Percentiles rank a stretch among this genome's conserved stretches.
Conservation (phyloP, 2,329 filamentous ascomycete genomes). For the Ilyonectria sp. region DNA sequence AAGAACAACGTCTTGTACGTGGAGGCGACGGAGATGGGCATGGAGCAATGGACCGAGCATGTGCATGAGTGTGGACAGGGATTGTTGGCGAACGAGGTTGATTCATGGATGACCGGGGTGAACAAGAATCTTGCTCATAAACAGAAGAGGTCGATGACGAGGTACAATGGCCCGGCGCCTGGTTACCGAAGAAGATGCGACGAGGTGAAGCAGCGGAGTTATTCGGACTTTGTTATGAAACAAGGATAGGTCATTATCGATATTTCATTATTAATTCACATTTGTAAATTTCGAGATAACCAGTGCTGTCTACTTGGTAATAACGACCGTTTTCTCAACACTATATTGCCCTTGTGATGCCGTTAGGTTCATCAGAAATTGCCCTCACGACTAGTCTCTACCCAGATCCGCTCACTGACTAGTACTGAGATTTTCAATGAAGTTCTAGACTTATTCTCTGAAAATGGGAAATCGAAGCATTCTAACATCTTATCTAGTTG, state of each 20-base stretch:
- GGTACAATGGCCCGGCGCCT: conserved; percentile 62
- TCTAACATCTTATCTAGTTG: no score
- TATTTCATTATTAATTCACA: not conserved
- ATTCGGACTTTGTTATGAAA: conserved; percentile 37
- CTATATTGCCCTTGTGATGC: no score
- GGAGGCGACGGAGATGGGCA: conserved; percentile 58
- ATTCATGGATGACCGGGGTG: conserved; percentile 70
- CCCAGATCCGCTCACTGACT: no score
- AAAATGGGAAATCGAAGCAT: no score
- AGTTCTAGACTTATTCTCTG: no score
- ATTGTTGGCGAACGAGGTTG: conserved; percentile 54
- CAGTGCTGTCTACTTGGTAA: no score
- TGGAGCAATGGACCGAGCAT: conserved; percentile 62
- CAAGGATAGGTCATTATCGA: not conserved
- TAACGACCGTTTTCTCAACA: no score
- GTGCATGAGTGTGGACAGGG: conserved; percentile 63
- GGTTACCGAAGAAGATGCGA: conserved; percentile 59
- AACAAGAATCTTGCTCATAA: conserved; percentile 66
- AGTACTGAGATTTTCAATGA: no score
- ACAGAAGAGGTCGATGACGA: conserved; percentile 60
- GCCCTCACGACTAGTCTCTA: no score
- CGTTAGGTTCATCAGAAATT: no score
- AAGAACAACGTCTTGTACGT: conserved; percentile 53
- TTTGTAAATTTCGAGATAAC: not conserved
- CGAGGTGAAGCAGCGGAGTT: conserved; percentile 49